These are phyloP conservation scores for Pterocarpus santalinus DNA, from an alignment of 306 rosid genomes.

Conservation along the genomic window DNA sequence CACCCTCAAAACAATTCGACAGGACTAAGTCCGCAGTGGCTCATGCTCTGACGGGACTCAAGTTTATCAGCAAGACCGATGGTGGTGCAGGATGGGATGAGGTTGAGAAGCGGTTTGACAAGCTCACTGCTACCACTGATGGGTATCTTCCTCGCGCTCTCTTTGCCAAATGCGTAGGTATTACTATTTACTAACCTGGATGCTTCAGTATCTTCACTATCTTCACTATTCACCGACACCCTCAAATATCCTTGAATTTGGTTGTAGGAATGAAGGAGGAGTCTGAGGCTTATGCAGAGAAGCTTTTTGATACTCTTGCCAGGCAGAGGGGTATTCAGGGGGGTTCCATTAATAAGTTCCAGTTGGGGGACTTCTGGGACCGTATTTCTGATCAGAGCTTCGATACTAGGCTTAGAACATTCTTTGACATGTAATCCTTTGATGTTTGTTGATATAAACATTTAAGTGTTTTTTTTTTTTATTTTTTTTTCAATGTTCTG, in stretches of 20 bases:
- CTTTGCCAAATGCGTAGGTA: conserved; percentile 75
- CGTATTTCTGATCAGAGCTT: conserved; percentile 72
- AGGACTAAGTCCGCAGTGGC: conserved; percentile 59
- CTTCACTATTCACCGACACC: too few relatives aligned
- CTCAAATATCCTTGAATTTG: conserved; percentile 19
- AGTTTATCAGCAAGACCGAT: conserved; percentile 60
- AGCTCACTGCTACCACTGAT: conserved; percentile 59
- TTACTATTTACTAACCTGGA: background rate
- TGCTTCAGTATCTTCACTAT: background rate
- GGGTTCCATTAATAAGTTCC: conserved; percentile 61
- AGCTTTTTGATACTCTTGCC: conserved; percentile 72
- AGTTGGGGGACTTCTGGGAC: conserved; percentile 72
- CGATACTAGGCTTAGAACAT: conserved; percentile 68
- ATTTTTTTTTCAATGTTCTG: conserved; percentile 25
- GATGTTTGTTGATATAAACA: conserved; percentile 7
- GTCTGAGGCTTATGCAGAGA: conserved; percentile 64
- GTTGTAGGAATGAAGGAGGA: conserved; percentile 67
- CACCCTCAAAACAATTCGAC: conserved; percentile 41
- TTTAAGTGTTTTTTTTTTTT: background rate
- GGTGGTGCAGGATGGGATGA: conserved; percentile 59
- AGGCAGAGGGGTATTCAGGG: conserved; percentile 58
- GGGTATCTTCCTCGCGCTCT: conserved; percentile 64
- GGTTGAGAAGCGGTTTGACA: conserved; percentile 58
- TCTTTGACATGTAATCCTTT: conserved; percentile 74
- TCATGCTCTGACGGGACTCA: conserved; percentile 66